Conservation (phyloP, 805 yeast genomes). For the Candida germanica region DNA sequence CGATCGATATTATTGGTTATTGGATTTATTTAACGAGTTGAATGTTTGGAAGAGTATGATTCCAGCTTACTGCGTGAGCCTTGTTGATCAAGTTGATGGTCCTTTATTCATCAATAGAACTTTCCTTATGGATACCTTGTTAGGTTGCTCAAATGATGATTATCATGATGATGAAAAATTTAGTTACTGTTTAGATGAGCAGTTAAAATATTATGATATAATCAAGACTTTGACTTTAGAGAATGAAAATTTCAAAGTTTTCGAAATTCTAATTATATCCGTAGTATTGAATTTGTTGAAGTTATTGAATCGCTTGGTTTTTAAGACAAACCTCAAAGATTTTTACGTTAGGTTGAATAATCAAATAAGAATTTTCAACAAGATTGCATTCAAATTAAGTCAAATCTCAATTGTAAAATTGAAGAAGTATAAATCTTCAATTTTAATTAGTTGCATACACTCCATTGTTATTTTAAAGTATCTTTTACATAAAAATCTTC, state of each 20-base stretch:
- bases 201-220: slow-evolving; percentile 15
- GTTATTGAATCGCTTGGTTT: slow-evolving; percentile 14
- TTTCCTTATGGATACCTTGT: slow-evolving; percentile 28
- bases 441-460: slow-evolving; percentile 27
- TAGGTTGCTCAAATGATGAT: slow-evolving; percentile 24
- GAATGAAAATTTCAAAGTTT: slow-evolving; percentile 11
- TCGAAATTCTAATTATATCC: slow-evolving; percentile 30
- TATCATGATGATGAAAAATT: slow-evolving; percentile 6
- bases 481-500: slow-evolving; percentile 18
- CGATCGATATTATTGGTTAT: slow-evolving; percentile 37
- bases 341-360: slow-evolving; percentile 19
- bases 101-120: slow-evolving; percentile 5
- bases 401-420: slow-evolving; percentile 8
- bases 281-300: slow-evolving; percentile 27
- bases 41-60: slow-evolving; percentile 35
- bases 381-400: slow-evolving; percentile 20
- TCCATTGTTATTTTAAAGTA: slow-evolving; percentile 29
- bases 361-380: slow-evolving; percentile 31
- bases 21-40: slow-evolving; percentile 40
- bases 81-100: slow-evolving; percentile 7
- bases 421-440: slow-evolving; percentile 16
- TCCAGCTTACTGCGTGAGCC: slow-evolving; percentile 30
- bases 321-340: not conserved
- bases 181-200: slow-evolving; percentile 16
- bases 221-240: slow-evolving; percentile 4